A percentile compares a stretch with the other conserved stretches of the same genome.
phyloP scores from a whole-genome alignment of 768 basidiomycete genomes.

The Mycena belliarum region DNA sequence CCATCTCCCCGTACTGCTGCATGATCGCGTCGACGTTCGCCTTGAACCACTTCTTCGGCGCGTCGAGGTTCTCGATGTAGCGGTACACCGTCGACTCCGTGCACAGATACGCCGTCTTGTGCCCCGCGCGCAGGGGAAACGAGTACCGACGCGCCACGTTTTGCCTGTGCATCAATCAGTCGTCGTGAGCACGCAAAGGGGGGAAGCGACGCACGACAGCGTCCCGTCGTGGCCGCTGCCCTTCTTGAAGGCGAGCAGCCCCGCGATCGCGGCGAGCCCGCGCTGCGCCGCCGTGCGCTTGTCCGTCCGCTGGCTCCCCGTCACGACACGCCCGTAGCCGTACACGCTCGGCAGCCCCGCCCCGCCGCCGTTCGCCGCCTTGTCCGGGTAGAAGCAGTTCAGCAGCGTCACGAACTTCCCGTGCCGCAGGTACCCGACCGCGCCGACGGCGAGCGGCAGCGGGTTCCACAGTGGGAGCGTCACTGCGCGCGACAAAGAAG shows the following conservation, averaged over 20 bases:
- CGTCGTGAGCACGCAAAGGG: neutral
- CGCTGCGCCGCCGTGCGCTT: conserved; percentile 60
- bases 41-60: conserved; percentile 74
- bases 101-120: conserved; percentile 65
- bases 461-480: conserved; percentile 75
- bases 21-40: conserved; percentile 67
- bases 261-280: conserved; percentile 55
- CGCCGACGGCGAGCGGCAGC: conserved; percentile 58
- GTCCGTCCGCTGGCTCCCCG: conserved; percentile 52
- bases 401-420: conserved; percentile 73
- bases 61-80: conserved; percentile 62
- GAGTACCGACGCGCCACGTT: conserved; percentile 53
- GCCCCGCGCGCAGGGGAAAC: conserved; percentile 62
- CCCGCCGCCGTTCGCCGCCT: conserved; percentile 44
- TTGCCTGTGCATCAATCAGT: conserved; percentile 33
- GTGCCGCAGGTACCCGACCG: conserved; percentile 70
- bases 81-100: conserved; percentile 71
- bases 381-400: conserved; percentile 61
- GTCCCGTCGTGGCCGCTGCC: conserved; percentile 28
- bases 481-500: conserved; percentile 36
- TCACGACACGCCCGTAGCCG: conserved; percentile 59
- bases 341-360: conserved; percentile 60
- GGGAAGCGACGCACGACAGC: conserved; percentile 37
- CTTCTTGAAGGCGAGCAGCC: conserved; percentile 47
- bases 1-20: conserved; percentile 48